Base-by-base conservation (phyloP, 805 yeast species). In the Kazachstania viticola region DNA sequence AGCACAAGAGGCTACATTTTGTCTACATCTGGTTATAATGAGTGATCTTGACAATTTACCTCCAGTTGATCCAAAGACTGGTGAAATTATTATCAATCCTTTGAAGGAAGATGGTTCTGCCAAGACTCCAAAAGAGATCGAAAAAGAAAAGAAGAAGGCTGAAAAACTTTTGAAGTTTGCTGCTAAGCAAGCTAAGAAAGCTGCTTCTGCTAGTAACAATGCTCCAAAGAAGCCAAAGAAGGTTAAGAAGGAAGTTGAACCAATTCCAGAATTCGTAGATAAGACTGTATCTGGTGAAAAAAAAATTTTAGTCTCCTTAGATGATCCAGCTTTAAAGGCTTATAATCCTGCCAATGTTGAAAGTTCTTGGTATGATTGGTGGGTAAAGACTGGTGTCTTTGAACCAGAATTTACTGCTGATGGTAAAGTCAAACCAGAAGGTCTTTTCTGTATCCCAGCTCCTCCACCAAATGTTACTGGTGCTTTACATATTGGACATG, bases 401-500 rank as follows among this genome's bases (percentile, higher is more conserved):
- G 78, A 79, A 60, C 98, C 98, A 14, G 81, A 82, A 54, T 75
- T 80, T 44, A 67, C 77, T 28, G 69, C 62, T 36, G 76, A 77
- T 50, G 96, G 96, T 28, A 61, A 75, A 28, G 50, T 73, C 44
- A 78, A 78, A 54, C 81, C 91, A 27, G 87, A 75, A 51, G 97
- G 97, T 46, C 54, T 68, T 14, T 91, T 88, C 61, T 70, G 79
- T 40, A 83, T 91, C 49, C 96, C 97, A 25, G 91, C 95, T n/a
- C 98, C 98, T 25, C 98, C 98, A 40, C 98, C 98, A 54, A 91
- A 91, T 58, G 94, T 91, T 42, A 91, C 98, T 29, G 98, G 98
- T 63, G 96, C 97, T 29, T 70, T 91, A 46, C 98, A 91, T 61
- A 91, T 91, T 60, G 98, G 98, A 47, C 98, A 91, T 60, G 98